These are phyloP conservation scores for Choiromyces venosus DNA, from an alignment of 495 filamentous ascomycete species.

Conservation along the genomic window DNA sequence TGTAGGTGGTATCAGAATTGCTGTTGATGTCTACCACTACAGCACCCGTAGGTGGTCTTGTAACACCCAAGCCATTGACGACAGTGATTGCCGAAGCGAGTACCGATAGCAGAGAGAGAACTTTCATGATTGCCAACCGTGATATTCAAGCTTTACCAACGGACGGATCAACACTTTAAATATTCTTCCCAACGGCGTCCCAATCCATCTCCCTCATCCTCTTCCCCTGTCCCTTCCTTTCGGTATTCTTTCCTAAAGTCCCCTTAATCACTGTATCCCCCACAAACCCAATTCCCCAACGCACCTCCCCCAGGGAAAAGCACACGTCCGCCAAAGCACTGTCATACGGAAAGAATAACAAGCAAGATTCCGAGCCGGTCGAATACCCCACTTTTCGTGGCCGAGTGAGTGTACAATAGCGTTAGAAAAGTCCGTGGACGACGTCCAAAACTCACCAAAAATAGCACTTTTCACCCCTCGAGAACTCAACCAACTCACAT, in stretches of 20 bases:
- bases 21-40: conserved; percentile 24
- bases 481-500: too few relatives aligned
- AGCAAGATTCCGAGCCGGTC: too few relatives aligned
- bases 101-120: conserved; percentile 23
- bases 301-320: too few relatives aligned
- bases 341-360: too few relatives aligned
- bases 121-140: conserved; percentile 13
- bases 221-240: background rate
- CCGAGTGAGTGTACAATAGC: too few relatives aligned
- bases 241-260: background rate
- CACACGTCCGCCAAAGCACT: too few relatives aligned
- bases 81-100: conserved; percentile 14
- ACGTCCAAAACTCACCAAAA: too few relatives aligned
- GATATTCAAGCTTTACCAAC: background rate
- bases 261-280: too few relatives aligned
- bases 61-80: conserved; percentile 12
- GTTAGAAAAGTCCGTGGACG: too few relatives aligned
- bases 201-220: background rate
- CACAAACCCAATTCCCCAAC: too few relatives aligned
- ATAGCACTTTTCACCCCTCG: too few relatives aligned
- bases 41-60: conserved; percentile 25
- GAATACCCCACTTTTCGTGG: too few relatives aligned
- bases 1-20: conserved; percentile 9
- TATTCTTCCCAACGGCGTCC: background rate
- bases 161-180: background rate